A percentile compares a stretch with the other conserved stretches of the same genome.
phyloP scores from a whole-genome alignment of 2,329 filamentous ascomycete species.

The Colletotrichum cordylinicola region DNA sequence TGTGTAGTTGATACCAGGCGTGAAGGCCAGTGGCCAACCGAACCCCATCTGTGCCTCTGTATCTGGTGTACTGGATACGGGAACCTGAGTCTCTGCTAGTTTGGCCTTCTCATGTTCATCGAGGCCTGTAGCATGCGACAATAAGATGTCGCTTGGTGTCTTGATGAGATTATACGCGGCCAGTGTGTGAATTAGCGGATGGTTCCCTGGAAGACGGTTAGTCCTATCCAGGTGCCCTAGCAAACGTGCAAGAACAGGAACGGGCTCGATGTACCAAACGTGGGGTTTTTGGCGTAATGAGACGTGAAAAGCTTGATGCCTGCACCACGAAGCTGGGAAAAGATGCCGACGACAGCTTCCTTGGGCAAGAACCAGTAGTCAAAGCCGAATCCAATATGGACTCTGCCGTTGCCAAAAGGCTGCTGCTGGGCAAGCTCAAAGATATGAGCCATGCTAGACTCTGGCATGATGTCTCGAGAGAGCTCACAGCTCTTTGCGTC shows the following conservation, averaged over 20 bases:
- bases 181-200: neutral
- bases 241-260: neutral
- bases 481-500: neutral
- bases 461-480: neutral
- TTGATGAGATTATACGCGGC: neutral
- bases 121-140: neutral
- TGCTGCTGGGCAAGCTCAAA: neutral
- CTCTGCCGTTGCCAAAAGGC: neutral
- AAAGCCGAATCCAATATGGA: neutral
- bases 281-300: neutral
- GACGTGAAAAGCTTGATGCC: neutral
- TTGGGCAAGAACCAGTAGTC: neutral
- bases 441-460: neutral
- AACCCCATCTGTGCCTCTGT: neutral
- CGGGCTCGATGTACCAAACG: neutral
- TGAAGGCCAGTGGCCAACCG: slow-evolving; percentile 39
- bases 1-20: slow-evolving; percentile 25
- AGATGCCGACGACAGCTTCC: neutral
- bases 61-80: neutral
- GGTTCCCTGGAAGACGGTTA: neutral
- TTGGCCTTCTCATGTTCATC: neutral
- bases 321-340: neutral
- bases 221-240: neutral
- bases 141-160: neutral
- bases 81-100: neutral